A percentile compares a stretch with the other conserved stretches of the same genome.
These are phyloP conservation scores for Corinectria fuckeliana DNA, from an alignment of 2,329 filamentous ascomycete species.

Conservation along the genomic window DNA sequence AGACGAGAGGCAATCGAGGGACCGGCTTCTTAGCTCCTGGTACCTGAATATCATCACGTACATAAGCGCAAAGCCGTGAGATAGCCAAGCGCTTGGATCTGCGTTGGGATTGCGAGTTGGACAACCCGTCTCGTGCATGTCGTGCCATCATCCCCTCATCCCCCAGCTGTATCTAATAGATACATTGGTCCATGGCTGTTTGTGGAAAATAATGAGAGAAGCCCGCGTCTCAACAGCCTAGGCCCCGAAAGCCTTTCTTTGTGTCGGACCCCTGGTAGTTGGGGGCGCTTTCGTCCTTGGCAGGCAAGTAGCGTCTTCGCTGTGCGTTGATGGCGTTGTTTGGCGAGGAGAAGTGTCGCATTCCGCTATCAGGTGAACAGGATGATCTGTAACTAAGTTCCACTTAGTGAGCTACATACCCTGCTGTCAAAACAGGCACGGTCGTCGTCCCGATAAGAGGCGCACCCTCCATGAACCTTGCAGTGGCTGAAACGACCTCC, in stretches of 20 bases:
- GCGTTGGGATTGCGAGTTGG: background rate
- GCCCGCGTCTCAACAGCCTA: too few relatives aligned
- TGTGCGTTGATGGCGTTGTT: background rate
- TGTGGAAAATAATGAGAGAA: too few relatives aligned
- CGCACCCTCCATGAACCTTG: conserved; percentile 1
- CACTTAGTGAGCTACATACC: background rate
- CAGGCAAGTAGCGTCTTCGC: background rate
- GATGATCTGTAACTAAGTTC: background rate
- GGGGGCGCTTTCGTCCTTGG: background rate
- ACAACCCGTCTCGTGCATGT: background rate
- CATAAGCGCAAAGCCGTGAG: background rate
- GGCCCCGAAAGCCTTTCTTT: background rate
- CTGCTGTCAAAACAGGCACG: background rate
- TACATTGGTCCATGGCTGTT: background rate
- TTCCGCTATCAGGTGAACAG: background rate
- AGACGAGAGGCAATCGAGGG: background rate
- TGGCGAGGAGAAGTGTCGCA: background rate
- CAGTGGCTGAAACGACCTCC: background rate
- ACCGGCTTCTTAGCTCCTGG: background rate
- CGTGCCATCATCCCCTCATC: background rate
- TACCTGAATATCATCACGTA: background rate
- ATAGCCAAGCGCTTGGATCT: background rate
- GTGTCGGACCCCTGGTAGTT: background rate
- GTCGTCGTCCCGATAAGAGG: conserved; percentile 10
- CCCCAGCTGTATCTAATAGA: too few relatives aligned